Evolutionary conservation across 1,284 basidiomycete species (phyloP), one percentile per base, ranked within the genome.

Genomic region (Moesziomyces sp.): DNA sequence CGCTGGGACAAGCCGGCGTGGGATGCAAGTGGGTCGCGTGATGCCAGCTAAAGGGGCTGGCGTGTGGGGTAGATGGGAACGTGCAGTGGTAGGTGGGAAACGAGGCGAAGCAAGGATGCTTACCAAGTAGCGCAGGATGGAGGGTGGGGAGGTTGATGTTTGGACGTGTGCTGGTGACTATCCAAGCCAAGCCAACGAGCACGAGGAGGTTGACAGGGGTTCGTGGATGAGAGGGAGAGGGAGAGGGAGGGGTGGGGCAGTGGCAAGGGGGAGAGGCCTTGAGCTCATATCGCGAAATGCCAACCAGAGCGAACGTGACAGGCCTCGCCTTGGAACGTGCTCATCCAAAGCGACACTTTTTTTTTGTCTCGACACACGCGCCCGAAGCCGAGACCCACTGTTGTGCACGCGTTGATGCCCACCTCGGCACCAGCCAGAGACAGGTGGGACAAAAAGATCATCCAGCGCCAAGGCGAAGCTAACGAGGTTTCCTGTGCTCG

Each of bases 321-420:
- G 24, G 30, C 30, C 50, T 57, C 13, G 59, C 42, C 51, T 50
- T 54, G 65, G 64, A 68, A 68, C 65, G 65, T 68, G 65, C 65
- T 58, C 55, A 44, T 40, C 50, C 14, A 11, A 26, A 26, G 24
- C 16, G 46, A 24, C n/a, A 34, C 18, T 18, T 38, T 30, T 35
- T 30, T 43, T 35, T 53, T 10, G 9, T 34, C 30, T 46, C 21
- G 38, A 18, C 38, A 40, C 38, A 40, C 18, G 38, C 38, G 38
- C 38, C 38, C 30, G 13, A 34, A 34, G 30, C 30, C 30, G 13
- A 34, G 30, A 34, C 30, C 13, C 30, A 34, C 30, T 13, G 30
- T 13, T 34, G 30, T 11, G 30, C 30, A 34, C 30, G 30, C 30
- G 10, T 34, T 34, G 30, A 11, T 34, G 30, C 30, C 30, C 26